Evolutionary conservation across 768 basidiomycete genomes (phyloP).

Genomic region (Mycena amicta): DNA sequence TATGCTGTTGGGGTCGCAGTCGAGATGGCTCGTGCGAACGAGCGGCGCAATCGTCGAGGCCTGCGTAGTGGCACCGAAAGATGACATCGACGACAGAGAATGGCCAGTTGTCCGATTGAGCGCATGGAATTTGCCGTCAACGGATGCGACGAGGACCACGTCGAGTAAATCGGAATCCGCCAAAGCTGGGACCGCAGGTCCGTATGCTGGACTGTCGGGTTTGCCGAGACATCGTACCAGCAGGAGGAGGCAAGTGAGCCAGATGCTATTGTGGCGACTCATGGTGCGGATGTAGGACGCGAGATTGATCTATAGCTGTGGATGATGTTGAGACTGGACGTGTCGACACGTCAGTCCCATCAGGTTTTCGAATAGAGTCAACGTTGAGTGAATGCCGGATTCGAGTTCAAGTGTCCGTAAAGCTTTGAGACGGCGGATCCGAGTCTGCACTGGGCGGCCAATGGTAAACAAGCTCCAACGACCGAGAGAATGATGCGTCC

Average conservation of each 20-base stretch:
- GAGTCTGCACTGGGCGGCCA: background rate
- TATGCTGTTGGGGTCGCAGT: constrained; percentile 58
- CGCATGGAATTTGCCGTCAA: constrained; percentile 95
- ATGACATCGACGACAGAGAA: constrained; percentile 86
- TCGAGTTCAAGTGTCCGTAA: too few relatives aligned
- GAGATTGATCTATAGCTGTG: too few relatives aligned
- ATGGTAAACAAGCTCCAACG: background rate
- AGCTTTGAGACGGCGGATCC: background rate
- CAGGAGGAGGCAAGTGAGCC: background rate
- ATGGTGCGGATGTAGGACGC: too few relatives aligned
- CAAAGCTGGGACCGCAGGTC: constrained; percentile 25
- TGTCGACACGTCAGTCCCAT: background rate
- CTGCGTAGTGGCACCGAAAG: constrained; percentile 47
- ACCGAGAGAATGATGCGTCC: background rate
- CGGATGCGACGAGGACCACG: constrained; percentile 85
- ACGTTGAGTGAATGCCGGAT: too few relatives aligned
- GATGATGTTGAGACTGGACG: background rate
- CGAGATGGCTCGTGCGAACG: constrained; percentile 67
- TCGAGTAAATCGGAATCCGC: constrained; percentile 71
- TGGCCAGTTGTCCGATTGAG: constrained; percentile 85
- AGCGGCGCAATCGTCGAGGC: constrained; percentile 71
- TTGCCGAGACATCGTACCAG: constrained; percentile 12
- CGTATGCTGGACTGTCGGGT: too few relatives aligned
- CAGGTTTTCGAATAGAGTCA: too few relatives aligned
- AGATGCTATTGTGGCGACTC: too few relatives aligned